Evolutionary conservation across 1,139 yeast genomes (phyloP).

Genomic region (Hyphopichia fennica): DNA sequence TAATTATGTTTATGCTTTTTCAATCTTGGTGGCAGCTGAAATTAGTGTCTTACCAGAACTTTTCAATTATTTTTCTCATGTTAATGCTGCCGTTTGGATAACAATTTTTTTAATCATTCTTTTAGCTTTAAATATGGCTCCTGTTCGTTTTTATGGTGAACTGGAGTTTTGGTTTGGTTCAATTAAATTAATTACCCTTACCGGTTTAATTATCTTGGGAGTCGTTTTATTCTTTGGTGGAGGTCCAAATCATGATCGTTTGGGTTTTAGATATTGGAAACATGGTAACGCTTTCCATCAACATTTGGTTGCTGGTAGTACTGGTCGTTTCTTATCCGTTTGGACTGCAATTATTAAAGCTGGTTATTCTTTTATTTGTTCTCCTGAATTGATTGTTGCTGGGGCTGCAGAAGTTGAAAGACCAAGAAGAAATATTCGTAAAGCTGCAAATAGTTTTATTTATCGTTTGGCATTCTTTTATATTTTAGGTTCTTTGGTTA

Average conservation of each 20-base stretch:
- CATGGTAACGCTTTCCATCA: slow-evolving; percentile 54
- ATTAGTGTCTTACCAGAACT: slow-evolving; percentile 54
- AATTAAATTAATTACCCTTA: slow-evolving; percentile 43
- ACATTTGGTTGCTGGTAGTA: slow-evolving; percentile 49
- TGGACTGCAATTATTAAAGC: slow-evolving; percentile 43
- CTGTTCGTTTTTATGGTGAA: slow-evolving; percentile 61
- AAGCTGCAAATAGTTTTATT: slow-evolving; percentile 47
- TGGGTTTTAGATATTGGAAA: slow-evolving; percentile 66
- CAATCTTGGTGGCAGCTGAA: slow-evolving; percentile 51
- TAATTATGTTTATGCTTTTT: slow-evolving; percentile 51
- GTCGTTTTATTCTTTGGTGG: slow-evolving; percentile 50
- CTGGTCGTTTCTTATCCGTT: slow-evolving; percentile 52
- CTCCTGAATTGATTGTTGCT: slow-evolving; percentile 41
- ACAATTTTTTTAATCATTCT: slow-evolving; percentile 45
- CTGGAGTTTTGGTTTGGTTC: slow-evolving; percentile 68
- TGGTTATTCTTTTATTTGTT: slow-evolving; percentile 42
- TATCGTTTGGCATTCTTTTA: slow-evolving; percentile 51
- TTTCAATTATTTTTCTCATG: slow-evolving; percentile 53
- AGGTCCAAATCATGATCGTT: slow-evolving; percentile 58
- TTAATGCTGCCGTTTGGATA: slow-evolving; percentile 56
- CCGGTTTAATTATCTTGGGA: slow-evolving; percentile 43
- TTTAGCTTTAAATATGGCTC: slow-evolving; percentile 39
- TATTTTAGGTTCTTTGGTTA: slow-evolving; percentile 43
- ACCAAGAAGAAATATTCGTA: slow-evolving; percentile 48
- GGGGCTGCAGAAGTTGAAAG: slow-evolving; percentile 44